These are phyloP conservation scores for Hypoxylon sp. DNA, from an alignment of 2,329 filamentous ascomycete genomes.

Conservation along the genomic window DNA sequence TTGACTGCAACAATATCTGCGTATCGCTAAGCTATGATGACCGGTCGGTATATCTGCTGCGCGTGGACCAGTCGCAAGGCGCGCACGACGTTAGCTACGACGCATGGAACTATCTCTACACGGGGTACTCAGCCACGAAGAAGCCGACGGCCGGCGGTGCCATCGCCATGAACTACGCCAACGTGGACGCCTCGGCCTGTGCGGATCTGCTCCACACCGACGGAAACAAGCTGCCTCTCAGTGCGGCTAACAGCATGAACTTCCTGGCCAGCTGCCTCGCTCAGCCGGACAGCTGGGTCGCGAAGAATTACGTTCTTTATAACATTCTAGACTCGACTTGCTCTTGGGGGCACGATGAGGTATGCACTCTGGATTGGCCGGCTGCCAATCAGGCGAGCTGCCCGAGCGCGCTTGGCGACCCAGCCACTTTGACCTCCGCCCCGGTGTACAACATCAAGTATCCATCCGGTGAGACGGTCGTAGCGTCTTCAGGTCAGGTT, in stretches of 20 bases:
- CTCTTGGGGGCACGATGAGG: constrained; percentile 66
- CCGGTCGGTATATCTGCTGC: constrained; percentile 69
- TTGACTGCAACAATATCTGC: constrained; percentile 71
- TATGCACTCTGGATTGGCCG: constrained; percentile 64
- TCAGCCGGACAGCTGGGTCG: constrained; percentile 64
- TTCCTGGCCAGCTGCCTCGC: constrained; percentile 64
- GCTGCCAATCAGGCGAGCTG: constrained; percentile 67
- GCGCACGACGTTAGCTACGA: constrained; percentile 73
- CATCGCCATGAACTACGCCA: constrained; percentile 66
- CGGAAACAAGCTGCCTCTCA: constrained; percentile 66
- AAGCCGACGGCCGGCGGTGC: constrained; percentile 65
- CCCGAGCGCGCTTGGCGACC: constrained; percentile 61
- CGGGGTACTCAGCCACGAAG: constrained; percentile 63
- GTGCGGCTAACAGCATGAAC: constrained; percentile 71
- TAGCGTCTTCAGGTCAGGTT: constrained; percentile 54
- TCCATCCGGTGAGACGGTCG: constrained; percentile 61
- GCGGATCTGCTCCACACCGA: constrained; percentile 64
- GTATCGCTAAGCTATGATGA: constrained; percentile 65
- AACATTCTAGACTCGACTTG: constrained; percentile 69
- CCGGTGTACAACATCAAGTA: constrained; percentile 69
- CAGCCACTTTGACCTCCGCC: constrained; percentile 52
- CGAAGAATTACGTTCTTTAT: constrained; percentile 66
- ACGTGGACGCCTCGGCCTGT: constrained; percentile 65
- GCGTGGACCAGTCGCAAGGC: constrained; percentile 69
- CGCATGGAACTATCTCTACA: constrained; percentile 72